phyloP scores from a whole-genome alignment of 2,329 filamentous ascomycete genomes.

The Leptographium lundbergii region DNA sequence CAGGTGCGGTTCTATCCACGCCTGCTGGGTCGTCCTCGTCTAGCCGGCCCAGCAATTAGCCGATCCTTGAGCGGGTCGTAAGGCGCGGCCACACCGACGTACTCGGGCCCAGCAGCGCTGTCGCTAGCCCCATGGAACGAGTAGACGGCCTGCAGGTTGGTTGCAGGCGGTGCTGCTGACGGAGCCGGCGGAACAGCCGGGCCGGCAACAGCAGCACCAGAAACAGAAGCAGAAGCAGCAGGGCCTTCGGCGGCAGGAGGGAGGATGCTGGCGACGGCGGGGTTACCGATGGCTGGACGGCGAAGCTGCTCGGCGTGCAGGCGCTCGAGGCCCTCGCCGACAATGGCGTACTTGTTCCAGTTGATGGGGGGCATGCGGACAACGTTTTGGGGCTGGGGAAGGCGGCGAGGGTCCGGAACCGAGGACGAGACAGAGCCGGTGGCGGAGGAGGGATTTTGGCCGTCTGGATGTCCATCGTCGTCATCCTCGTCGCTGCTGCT shows the following conservation, averaged over 20 bases:
- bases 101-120: conserved; percentile 19
- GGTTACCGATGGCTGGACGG: conserved; percentile 46
- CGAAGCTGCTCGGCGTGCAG: conserved; percentile 68
- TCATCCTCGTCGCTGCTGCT: conserved; percentile 18
- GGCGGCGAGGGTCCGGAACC: conserved; percentile 17
- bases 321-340: conserved; percentile 71
- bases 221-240: neutral
- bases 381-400: conserved; percentile 70
- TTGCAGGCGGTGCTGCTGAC: conserved; percentile 11
- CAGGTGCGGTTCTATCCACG: neutral
- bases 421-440: neutral
- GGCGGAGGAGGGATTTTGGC: neutral
- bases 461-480: conserved; percentile 16
- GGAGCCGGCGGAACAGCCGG: neutral
- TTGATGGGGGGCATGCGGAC: conserved; percentile 83
- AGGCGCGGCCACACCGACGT: conserved; percentile 42
- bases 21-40: conserved; percentile 1
- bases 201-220: neutral
- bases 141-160: conserved; percentile 32
- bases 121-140: conserved; percentile 30
- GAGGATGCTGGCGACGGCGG: conserved; percentile 22
- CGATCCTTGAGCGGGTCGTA: conserved; percentile 42
- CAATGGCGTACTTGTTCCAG: conserved; percentile 89
- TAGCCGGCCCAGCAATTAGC: conserved; percentile 15
- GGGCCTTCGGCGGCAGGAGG: neutral